Conservation (phyloP, 1,139 yeast species). For the Meyerozyma elateridarum region DNA sequence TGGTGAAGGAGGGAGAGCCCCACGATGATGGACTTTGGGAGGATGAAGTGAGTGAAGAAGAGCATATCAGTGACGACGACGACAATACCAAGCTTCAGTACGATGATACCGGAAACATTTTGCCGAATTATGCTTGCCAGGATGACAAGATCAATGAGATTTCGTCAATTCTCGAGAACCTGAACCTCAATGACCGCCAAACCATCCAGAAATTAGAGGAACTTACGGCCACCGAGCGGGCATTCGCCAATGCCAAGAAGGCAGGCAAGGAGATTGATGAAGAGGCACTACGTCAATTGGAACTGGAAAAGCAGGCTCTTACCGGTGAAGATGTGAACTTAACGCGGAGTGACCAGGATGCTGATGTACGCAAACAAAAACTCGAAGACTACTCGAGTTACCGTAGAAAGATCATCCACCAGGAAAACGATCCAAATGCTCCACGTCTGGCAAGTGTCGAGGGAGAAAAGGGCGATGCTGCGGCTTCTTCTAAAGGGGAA, state of each 20-base stretch:
- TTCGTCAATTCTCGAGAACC: conserved; percentile 40
- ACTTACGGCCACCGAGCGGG: conserved; percentile 56
- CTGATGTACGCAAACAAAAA: conserved; percentile 38
- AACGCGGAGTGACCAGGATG: conserved; percentile 43
- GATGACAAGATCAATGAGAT: conserved; percentile 43
- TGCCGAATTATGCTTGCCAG: conserved; percentile 54
- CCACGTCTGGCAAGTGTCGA: conserved; percentile 4
- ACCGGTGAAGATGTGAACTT: conserved; percentile 44
- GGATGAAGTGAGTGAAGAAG: conserved; percentile 55
- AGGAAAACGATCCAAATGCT: conserved; percentile 36
- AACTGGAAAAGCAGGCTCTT: conserved; percentile 34
- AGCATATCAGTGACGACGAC: conserved; percentile 62
- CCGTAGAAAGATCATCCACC: conserved; percentile 45
- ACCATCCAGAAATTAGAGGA: conserved; percentile 51
- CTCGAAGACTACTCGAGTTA: conserved; percentile 45
- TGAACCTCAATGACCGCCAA: conserved; percentile 34
- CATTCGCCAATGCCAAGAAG: conserved; percentile 53
- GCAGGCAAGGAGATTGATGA: conserved; percentile 47
- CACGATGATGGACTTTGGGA: conserved; percentile 25
- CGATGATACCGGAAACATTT: conserved; percentile 55
- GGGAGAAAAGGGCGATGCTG: conserved; percentile 6
- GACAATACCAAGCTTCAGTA: conserved; percentile 52
- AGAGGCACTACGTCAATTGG: conserved; percentile 37
- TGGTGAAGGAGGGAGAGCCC: conserved; percentile 17
- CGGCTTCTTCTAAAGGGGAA: conserved; percentile 4